These are phyloP conservation scores for Alnus rubra DNA, from an alignment of 306 rosid species.

Conservation along the genomic window DNA sequence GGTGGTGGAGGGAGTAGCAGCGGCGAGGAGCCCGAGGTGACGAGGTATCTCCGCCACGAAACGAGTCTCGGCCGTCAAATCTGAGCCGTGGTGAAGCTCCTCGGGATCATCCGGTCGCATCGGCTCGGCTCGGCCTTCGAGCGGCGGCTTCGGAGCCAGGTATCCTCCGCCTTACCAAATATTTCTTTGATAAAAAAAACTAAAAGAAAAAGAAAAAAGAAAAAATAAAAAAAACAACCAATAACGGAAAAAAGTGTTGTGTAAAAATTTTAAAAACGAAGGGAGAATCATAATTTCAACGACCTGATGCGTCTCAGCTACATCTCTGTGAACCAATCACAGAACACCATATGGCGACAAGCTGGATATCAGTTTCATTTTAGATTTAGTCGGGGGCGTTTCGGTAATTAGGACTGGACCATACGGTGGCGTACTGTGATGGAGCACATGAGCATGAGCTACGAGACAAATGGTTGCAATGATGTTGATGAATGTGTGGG, in stretches of 20 bases:
- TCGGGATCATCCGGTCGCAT: conserved; percentile 45
- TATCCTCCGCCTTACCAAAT: conserved; percentile 19
- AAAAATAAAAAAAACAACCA: not conserved
- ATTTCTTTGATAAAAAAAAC: conserved; percentile 8
- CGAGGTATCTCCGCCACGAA: conserved; percentile 53
- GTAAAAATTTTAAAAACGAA: not conserved
- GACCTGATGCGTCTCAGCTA: conserved; percentile 6
- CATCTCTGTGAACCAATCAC: conserved; percentile 1
- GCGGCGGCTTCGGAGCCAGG: conserved; percentile 68
- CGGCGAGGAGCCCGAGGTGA: conserved; percentile 49
- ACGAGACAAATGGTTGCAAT: not conserved
- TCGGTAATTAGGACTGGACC: conserved; percentile 7
- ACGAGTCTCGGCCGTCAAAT: conserved; percentile 37
- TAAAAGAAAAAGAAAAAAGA: not conserved
- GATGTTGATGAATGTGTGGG: conserved; percentile 2
- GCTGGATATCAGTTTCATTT: conserved; percentile 4
- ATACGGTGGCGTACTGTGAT: not conserved
- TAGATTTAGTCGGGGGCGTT: not conserved
- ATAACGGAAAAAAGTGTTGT: not conserved
- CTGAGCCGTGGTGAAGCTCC: conserved; percentile 47
- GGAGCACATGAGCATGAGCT: not conserved
- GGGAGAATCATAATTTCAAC: not conserved
- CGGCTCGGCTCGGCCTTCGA: conserved; percentile 58
- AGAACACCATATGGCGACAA: not conserved
- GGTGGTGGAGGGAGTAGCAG: conserved; percentile 31